phyloP scores from a whole-genome alignment of 75 land plant species.

The Gnetum montanum region DNA sequence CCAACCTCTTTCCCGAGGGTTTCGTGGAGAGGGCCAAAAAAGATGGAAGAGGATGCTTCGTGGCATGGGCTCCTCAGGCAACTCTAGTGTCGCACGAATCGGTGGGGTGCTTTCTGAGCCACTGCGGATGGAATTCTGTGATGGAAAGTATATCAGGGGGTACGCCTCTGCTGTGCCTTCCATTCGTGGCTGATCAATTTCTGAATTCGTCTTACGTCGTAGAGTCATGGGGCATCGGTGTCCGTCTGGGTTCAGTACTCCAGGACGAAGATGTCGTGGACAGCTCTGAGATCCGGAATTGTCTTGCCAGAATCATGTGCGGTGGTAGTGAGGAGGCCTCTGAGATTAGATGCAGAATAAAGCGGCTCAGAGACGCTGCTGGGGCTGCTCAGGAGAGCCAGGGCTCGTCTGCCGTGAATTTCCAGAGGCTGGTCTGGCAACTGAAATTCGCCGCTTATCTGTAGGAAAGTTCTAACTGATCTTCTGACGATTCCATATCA shows the following conservation, averaged over 20 bases:
- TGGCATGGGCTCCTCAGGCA: slow-evolving; percentile 17
- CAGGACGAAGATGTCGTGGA: neutral
- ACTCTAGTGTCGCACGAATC: slow-evolving; percentile 12
- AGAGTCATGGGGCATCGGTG: slow-evolving; percentile 15
- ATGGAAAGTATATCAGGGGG: slow-evolving; percentile 9
- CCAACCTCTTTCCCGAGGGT: neutral
- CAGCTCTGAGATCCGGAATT: slow-evolving; percentile 2
- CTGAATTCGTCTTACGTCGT: slow-evolving; percentile 11
- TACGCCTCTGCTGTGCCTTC: slow-evolving; percentile 33
- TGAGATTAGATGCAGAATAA: neutral
- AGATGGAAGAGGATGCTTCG: neutral
- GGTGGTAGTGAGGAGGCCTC: neutral
- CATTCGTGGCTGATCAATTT: slow-evolving; percentile 15
- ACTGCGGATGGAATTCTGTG: slow-evolving; percentile 15
- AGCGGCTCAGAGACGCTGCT: neutral
- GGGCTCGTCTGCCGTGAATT: neutral
- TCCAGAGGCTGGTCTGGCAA: too few relatives aligned
- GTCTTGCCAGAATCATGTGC: neutral
- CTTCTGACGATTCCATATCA: too few relatives aligned
- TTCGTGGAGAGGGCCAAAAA: neutral
- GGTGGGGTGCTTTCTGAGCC: slow-evolving; percentile 11
- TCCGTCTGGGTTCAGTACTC: neutral
- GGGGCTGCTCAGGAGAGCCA: neutral
- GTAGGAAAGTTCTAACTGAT: too few relatives aligned
- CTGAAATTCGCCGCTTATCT: too few relatives aligned